Evolutionary conservation across 139 green algal genomes (phyloP).

Genomic region (Coelastrella sp.): DNA sequence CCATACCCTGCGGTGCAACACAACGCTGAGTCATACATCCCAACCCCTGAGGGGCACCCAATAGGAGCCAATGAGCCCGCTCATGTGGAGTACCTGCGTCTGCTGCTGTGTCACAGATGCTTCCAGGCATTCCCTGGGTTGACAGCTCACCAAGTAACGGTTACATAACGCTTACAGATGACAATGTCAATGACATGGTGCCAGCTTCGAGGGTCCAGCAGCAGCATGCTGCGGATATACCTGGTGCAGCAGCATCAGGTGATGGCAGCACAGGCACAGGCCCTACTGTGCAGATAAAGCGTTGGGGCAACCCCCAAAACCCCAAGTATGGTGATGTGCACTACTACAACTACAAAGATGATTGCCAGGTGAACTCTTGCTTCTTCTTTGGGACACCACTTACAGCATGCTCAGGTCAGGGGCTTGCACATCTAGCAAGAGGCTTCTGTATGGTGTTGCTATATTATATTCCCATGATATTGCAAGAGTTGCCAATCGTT

Average conservation of each 20-base stretch:
- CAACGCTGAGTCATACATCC: too few relatives aligned
- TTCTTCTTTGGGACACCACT: too few relatives aligned
- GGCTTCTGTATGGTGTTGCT: too few relatives aligned
- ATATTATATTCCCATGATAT: too few relatives aligned
- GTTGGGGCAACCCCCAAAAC: slow-evolving; percentile 55
- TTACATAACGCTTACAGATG: background rate
- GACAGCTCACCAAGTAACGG: slow-evolving; percentile 76
- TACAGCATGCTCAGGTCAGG: too few relatives aligned
- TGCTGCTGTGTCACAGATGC: slow-evolving; percentile 35
- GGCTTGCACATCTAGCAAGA: too few relatives aligned
- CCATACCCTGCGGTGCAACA: too few relatives aligned
- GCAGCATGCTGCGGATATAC: background rate
- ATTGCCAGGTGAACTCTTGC: slow-evolving; percentile 42
- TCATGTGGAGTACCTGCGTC: background rate
- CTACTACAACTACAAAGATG: slow-evolving; percentile 79
- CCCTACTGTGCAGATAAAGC: slow-evolving; percentile 49
- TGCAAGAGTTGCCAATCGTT: slow-evolving; percentile 25
- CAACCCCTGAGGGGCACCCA: too few relatives aligned
- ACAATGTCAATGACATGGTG: background rate
- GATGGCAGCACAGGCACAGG: background rate
- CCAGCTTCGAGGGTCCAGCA: background rate
- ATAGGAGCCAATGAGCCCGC: too few relatives aligned
- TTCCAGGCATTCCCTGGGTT: slow-evolving; percentile 69
- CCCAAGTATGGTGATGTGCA: slow-evolving; percentile 77
- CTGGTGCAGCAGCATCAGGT: background rate